Evolutionary conservation across 768 basidiomycete species (phyloP).

Genomic region (Suillus variegatus): DNA sequence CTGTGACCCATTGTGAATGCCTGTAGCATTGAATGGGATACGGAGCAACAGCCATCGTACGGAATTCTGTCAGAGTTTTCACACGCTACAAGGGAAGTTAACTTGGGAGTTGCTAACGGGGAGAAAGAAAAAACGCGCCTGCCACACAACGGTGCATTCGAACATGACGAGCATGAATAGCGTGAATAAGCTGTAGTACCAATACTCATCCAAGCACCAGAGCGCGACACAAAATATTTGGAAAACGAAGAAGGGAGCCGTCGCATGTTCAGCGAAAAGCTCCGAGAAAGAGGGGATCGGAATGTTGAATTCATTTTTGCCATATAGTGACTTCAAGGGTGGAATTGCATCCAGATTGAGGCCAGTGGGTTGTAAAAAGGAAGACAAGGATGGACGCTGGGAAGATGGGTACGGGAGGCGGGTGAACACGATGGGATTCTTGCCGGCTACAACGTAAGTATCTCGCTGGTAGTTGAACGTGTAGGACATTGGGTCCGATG

Average conservation of each 20-base stretch:
- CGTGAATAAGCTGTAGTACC: slow-evolving; percentile 98
- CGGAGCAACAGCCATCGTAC: slow-evolving; percentile 94
- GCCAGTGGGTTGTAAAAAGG: slow-evolving; percentile 62
- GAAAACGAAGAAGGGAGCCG: slow-evolving; percentile 99
- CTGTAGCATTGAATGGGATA: slow-evolving; percentile 85
- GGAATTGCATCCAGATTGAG: slow-evolving; percentile 51
- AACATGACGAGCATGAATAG: slow-evolving; percentile 98
- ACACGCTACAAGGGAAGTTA: slow-evolving; percentile 62
- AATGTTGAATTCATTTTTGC: slow-evolving; percentile 94
- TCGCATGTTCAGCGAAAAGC: slow-evolving; percentile 93
- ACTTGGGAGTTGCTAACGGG: not conserved
- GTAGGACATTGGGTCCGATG: slow-evolving; percentile 60
- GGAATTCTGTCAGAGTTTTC: slow-evolving; percentile 89
- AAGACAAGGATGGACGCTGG: slow-evolving; percentile 60
- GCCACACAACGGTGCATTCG: slow-evolving; percentile 98
- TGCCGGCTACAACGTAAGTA: slow-evolving; percentile 75
- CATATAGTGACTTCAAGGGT: slow-evolving; percentile 67
- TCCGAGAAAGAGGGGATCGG: slow-evolving; percentile 94
- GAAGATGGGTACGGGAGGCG: slow-evolving; percentile 90
- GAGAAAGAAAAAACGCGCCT: slow-evolving; percentile 53
- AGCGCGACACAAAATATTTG: slow-evolving; percentile 97
- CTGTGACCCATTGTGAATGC: slow-evolving; percentile 73
- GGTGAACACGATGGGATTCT: slow-evolving; percentile 62
- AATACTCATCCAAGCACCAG: slow-evolving; percentile 98
- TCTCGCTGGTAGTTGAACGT: slow-evolving; percentile 96